Base-by-base conservation (phyloP, 345 rosid species). In the Acer yangbiense region DNA sequence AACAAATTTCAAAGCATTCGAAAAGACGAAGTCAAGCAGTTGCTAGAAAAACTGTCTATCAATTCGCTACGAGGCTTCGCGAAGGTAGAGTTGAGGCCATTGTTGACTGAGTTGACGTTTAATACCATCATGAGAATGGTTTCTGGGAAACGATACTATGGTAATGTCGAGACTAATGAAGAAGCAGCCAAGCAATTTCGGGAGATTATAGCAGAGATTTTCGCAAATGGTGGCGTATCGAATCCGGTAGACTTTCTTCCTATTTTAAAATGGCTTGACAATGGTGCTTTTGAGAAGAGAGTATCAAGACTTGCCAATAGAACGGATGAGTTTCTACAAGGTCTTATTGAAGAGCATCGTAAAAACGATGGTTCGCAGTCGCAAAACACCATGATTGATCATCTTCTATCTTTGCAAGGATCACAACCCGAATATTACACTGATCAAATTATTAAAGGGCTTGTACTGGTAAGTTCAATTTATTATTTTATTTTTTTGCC, bases 401-500 rank as follows among this genome's bases (percentile, higher is more conserved):
- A 85, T 43, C 46, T 43, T 70, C 92, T 89, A 69, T 17, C 81
- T 55, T 77, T 90, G 76, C 90, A 88, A 63, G 73, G 87, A 58
- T 81, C 87, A 9, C 83, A 92, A 20, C 85, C 90, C 4, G 77
- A 81, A 2, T 82, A 83, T 69, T 90, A 86, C 66, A 86, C 91
- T 0, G 92, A 91, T 79, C 77, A 87, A 57, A 86, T 86, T 69
- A 87, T 89, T 82, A 91, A 91, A 86, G 93, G 92, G 23, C 80
- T 91, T 23, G 52, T 84, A 4, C 9, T 65, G 83, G 85, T 83
- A 55, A 73, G 81, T 75, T 2, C 4, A 43, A 43, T 43, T 43
- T 43, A 25, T 43, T 43, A 43, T 43, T 43, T 43, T 43, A 32
- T 43, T 1, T 43, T 43, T 43, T 43, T 43, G 46, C 46, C 46